Conservation (phyloP, 441 rosid genomes). For the Corymbia citriodora region DNA sequence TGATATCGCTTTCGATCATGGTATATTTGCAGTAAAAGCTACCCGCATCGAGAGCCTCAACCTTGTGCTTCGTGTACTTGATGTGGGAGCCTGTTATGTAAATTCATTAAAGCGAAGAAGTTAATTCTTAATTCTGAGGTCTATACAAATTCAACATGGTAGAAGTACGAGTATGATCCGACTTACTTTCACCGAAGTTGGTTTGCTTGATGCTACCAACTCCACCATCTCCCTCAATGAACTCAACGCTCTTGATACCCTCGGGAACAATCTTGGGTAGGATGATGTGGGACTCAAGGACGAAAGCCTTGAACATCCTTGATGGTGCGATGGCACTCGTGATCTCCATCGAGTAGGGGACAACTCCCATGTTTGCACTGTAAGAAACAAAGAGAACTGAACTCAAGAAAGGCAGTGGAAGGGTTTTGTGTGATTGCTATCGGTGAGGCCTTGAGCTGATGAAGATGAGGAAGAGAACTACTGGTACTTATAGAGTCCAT, state of each 20-base stretch:
- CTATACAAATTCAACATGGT: neutral
- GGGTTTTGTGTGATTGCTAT: neutral
- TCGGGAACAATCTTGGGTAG: neutral
- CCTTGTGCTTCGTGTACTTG: neutral
- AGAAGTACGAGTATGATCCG: neutral
- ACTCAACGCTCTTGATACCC: slow-evolving; percentile 5
- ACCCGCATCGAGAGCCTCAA: neutral
- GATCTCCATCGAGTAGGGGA: neutral
- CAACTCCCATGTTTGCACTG: neutral
- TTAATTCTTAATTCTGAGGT: neutral
- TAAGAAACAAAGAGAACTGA: neutral
- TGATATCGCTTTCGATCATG: neutral
- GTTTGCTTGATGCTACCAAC: slow-evolving; percentile 3
- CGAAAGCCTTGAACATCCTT: slow-evolving; percentile 2
- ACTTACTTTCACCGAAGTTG: neutral
- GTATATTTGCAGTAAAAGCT: slow-evolving; percentile 1
- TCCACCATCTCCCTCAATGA: slow-evolving; percentile 1
- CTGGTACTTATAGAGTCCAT: neutral
- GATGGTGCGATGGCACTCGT: neutral
- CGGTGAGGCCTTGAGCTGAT: neutral
- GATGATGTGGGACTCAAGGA: neutral
- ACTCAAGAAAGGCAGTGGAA: neutral
- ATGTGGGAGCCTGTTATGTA: neutral
- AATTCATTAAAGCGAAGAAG: neutral
- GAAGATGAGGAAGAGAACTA: neutral